A percentile compares a stretch with the other conserved stretches of the same genome.
phyloP scores from a whole-genome alignment of 306 rosid genomes.

The Vigna nakashimae region DNA sequence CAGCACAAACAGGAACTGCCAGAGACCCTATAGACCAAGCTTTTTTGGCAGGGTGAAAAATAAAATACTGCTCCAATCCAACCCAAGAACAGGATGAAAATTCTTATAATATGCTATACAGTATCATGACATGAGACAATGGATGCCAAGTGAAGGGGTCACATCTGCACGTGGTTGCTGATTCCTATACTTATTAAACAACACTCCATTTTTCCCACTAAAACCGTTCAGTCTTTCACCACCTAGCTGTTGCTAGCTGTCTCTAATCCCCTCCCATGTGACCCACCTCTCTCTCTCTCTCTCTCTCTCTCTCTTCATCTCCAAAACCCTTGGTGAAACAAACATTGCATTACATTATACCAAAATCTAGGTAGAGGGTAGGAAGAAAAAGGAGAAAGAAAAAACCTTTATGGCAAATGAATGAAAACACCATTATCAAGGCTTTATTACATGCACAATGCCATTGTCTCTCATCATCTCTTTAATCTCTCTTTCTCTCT shows the following conservation, averaged over 20 bases:
- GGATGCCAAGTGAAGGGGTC: conserved; percentile 69
- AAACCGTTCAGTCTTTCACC: conserved; percentile 61
- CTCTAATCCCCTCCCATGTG: conserved; percentile 84
- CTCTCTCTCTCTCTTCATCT: conserved; percentile 29
- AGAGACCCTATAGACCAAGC: background rate
- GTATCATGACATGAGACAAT: conserved; percentile 42
- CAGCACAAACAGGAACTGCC: conserved; percentile 14
- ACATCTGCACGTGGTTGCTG: conserved; percentile 93
- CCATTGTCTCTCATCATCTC: conserved; percentile 33
- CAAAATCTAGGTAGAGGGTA: conserved; percentile 32
- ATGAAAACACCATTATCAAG: conserved; percentile 38
- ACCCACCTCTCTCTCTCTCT: conserved; percentile 44
- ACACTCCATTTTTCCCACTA: conserved; percentile 65
- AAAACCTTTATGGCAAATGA: conserved; percentile 21
- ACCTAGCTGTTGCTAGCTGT: conserved; percentile 99
- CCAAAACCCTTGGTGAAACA: conserved; percentile 52
- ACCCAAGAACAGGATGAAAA: background rate
- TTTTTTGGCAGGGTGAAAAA: background rate
- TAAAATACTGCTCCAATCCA: background rate
- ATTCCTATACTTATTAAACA: conserved; percentile 60
- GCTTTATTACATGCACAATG: conserved; percentile 37
- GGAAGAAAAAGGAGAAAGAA: background rate
- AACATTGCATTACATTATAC: conserved; percentile 21
- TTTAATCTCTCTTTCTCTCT: conserved; percentile 21
- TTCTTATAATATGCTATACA: conserved; percentile 2